A percentile compares a stretch with the other conserved stretches of the same genome.
Conservation (phyloP, 2,329 filamentous ascomycete genomes). For the Aureobasidium sp. region DNA sequence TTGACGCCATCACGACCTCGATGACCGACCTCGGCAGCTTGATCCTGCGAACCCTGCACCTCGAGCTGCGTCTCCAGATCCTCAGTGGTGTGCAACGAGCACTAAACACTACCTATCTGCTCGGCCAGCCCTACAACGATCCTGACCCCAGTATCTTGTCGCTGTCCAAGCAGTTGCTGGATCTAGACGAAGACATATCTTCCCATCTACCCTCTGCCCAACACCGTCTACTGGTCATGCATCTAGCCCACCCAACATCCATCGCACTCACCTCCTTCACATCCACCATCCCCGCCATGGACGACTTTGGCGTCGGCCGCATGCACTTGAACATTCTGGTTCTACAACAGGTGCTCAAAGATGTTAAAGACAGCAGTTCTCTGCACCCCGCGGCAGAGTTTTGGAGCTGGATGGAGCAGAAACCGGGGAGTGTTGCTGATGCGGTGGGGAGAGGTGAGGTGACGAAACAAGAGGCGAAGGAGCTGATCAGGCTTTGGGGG, state of each 20-base stretch:
- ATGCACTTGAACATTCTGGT: constrained; percentile 94
- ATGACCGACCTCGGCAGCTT: constrained; percentile 74
- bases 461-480: constrained; percentile 34
- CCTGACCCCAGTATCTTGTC: constrained; percentile 74
- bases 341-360: constrained; percentile 92
- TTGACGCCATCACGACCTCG: constrained; percentile 78
- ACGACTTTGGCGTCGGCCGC: constrained; percentile 65
- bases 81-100: constrained; percentile 67
- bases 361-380: constrained; percentile 61
- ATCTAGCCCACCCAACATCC: constrained; percentile 73
- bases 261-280: constrained; percentile 64
- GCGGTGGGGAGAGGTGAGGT: constrained; percentile 29
- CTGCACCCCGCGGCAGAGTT: constrained; percentile 59
- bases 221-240: constrained; percentile 63
- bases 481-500: constrained; percentile 36
- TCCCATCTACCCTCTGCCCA: constrained; percentile 66
- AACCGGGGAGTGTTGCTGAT: constrained; percentile 36
- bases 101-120: constrained; percentile 41
- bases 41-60: constrained; percentile 76
- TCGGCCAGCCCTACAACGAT: constrained; percentile 65
- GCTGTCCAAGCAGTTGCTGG: constrained; percentile 76
- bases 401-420: constrained; percentile 61
- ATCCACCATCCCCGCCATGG: constrained; percentile 73
- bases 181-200: constrained; percentile 76
- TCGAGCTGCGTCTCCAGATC: constrained; percentile 80